Evolutionary conservation across 768 basidiomycete species (phyloP), one percentile per base, ranked within the genome.

Genomic region (Hygrocybe punicea): DNA sequence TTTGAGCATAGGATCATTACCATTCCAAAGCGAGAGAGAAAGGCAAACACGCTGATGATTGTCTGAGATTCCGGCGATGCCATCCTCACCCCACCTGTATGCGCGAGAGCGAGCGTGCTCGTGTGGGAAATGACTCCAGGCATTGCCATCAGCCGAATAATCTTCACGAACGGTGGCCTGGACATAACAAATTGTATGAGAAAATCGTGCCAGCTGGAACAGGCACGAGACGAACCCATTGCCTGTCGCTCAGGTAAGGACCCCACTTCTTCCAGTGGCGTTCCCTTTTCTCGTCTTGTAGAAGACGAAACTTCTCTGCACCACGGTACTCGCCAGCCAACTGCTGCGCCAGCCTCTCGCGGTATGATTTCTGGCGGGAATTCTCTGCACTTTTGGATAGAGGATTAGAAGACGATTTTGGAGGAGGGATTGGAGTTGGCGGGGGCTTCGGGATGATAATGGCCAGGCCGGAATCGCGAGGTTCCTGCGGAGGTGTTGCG

Each of bases 211-310:
- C 51, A 37, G 33, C 37, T 35, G 45, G 37, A 19, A 17, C 21
- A 7, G 5, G 11, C 45, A 51, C 48, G 14, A 48, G 25, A 69
- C 87, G 61, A 59, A 93, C 96, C 97, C 97, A 99, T 79, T 98
- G 97, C 57, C 97, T 81, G 73, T 99, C 97, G 57, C 87, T 88
- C 52, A 99, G 81, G 76, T 99, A 99, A 14, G 97, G 97, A 17
- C 97, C 97, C 96, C 96, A 98, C 64, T 92, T 81, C 74, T 98
- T 98, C 97, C 97, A 99, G 71, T 98, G 95, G 50, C 81, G 81
- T 62, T 91, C 86, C 62, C 84, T 87, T 50, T 79, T 77, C 57
- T 81, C 85, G 62, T 93, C 91, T 65, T 98, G 89, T 49, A 84
- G 74, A n/a, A 99, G 82, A 49, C 95, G 84, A 71, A 89, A 78